Base-by-base conservation (phyloP, 2,329 filamentous ascomycete species). In the Fusarium sp. region DNA sequence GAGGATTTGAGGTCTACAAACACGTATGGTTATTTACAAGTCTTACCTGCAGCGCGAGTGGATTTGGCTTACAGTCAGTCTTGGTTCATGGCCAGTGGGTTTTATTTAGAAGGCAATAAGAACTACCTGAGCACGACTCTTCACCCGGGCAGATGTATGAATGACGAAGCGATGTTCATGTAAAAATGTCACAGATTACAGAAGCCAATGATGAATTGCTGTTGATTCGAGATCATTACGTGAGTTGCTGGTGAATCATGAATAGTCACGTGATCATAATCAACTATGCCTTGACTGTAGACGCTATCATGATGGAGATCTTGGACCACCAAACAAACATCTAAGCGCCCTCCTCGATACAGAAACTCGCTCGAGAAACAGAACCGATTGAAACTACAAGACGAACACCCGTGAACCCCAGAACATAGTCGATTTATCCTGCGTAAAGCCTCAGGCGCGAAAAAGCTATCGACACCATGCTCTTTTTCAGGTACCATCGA, bases 401-500 rank as follows among this genome's bases (percentile, higher is more conserved):
- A 6, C 4, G 5, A 19, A 7, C 10, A 23, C 5, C 18, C n/a
- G 0, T 15, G 9, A n/a, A 4, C 7, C 25, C 4, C 1, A 1
- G 15, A 44, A 41, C 10, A 25, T 11, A 39, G 18, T 46, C 29
- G 27, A 7, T 15, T 23, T 6, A 21, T 29, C 16, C 10, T 5
- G n/a, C 21, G 45, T n/a, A 16, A 33, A 41, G 19, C 19, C 19
- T 3, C 45, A 42, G 38, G 15, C 35, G 49, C 44, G 27, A 49
- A 55, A 52, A 45, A 54, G 27, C 51, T 60, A 60, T 66, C 78
- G 44, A 70, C 42, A 83, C 73, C 54, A 85, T 85, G 83, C 81
- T 85, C 70, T 85, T 85, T 78, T 85, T 85, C 75, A 85, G 83
- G 83, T 84, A 69, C 62, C 77, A 19, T 57, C 33, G n/a, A 29